Evolutionary conservation across 257 asterid species (phyloP).

Genomic region (Penstemon barbatus): DNA sequence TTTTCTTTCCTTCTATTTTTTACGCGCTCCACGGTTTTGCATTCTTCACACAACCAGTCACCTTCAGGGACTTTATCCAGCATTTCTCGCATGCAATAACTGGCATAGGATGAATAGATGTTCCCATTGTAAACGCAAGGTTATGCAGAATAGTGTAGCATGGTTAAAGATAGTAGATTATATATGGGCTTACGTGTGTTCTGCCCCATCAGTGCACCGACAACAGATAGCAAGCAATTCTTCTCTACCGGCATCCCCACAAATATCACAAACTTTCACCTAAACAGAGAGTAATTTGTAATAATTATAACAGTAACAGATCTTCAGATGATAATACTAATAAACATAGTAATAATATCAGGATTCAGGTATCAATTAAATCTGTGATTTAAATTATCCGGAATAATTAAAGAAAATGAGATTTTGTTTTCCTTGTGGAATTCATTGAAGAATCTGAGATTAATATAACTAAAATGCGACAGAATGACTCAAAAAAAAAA

Average conservation of each 20-base stretch:
- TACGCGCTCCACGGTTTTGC: slow-evolving; percentile 53
- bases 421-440: not conserved
- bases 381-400: not conserved
- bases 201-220: slow-evolving; percentile 92
- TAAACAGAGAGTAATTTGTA: slow-evolving; percentile 29
- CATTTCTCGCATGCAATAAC: slow-evolving; percentile 89
- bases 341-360: slow-evolving; percentile 14
- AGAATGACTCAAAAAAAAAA: not conserved
- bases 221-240: slow-evolving; percentile 86
- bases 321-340: slow-evolving; percentile 8
- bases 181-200: slow-evolving; percentile 72
- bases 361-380: not conserved
- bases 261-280: slow-evolving; percentile 97
- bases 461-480: not conserved
- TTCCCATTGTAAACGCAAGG: slow-evolving; percentile 24
- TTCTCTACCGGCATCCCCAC: slow-evolving; percentile 96
- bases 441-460: not conserved
- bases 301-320: slow-evolving; percentile 13
- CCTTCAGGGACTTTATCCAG: slow-evolving; percentile 72
- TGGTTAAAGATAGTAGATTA: not conserved
- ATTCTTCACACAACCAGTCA: slow-evolving; percentile 95
- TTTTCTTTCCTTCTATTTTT: slow-evolving; percentile 47
- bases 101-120: slow-evolving; percentile 37
- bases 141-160: not conserved
- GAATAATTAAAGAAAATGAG: slow-evolving; percentile 6